Conservation (phyloP, 352 stramenopile species). For the Elongisporangium senticosum region DNA sequence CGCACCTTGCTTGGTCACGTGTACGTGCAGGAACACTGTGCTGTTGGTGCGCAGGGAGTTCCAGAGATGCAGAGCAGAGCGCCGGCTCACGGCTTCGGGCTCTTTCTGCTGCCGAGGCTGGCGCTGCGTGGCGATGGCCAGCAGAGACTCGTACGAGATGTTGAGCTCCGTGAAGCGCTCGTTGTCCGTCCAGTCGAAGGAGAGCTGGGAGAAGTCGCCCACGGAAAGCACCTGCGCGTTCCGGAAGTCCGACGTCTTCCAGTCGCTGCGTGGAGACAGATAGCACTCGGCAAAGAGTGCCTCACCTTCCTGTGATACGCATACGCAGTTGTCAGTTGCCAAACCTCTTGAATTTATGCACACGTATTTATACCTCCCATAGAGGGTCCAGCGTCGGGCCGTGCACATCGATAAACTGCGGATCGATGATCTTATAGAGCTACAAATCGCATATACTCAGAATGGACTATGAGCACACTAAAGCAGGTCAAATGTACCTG, state of each 20-base stretch:
- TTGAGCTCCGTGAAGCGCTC: slow-evolving; percentile 43
- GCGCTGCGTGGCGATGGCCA: slow-evolving; percentile 9
- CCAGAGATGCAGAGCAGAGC: slow-evolving; percentile 23
- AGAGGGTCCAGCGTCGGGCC: slow-evolving; percentile 54
- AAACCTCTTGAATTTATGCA: not conserved
- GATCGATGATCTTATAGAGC: slow-evolving; percentile 74
- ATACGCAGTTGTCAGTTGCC: not conserved
- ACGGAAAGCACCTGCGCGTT: slow-evolving; percentile 30
- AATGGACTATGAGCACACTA: not conserved
- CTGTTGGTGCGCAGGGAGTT: slow-evolving; percentile 35
- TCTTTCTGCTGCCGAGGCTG: slow-evolving; percentile 3
- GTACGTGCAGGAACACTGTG: slow-evolving; percentile 66
- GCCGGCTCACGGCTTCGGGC: not conserved
- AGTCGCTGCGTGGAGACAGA: slow-evolving; percentile 40
- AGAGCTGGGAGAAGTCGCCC: slow-evolving; percentile 44
- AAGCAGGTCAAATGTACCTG: slow-evolving; percentile 24
- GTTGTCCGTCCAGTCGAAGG: slow-evolving; percentile 72
- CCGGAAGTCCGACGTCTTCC: slow-evolving; percentile 40
- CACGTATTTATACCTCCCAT: slow-evolving; percentile 31
- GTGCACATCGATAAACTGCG: slow-evolving; percentile 36
- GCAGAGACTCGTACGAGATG: slow-evolving; percentile 26
- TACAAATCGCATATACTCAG: slow-evolving; percentile 13
- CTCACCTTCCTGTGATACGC: slow-evolving; percentile 30
- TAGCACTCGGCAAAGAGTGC: slow-evolving; percentile 52
- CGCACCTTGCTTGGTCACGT: slow-evolving; percentile 52